A percentile compares a stretch with the other conserved stretches of the same genome.
Evolutionary conservation across 768 basidiomycete species (phyloP).

Genomic region (Mrakia frigida): DNA sequence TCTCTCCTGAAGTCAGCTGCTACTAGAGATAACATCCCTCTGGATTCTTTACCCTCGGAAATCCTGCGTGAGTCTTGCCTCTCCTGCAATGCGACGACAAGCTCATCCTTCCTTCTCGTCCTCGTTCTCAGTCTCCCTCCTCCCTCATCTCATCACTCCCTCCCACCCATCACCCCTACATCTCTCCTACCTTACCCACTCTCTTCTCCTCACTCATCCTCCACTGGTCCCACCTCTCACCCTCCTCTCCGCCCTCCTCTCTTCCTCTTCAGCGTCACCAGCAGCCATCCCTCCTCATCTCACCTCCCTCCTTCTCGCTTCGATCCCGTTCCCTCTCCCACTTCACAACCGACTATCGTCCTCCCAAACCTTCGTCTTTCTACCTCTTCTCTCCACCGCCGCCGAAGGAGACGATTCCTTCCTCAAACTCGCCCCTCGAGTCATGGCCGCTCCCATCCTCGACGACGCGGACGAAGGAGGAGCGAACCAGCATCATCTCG

Average conservation of each 20-base stretch:
- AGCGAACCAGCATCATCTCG: neutral
- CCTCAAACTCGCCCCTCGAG: neutral
- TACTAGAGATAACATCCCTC: neutral
- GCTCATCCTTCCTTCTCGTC: neutral
- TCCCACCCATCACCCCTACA: neutral
- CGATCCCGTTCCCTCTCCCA: neutral
- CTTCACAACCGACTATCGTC: neutral
- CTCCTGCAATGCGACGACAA: neutral
- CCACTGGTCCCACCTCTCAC: neutral
- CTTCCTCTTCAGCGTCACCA: neutral
- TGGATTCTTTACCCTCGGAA: neutral
- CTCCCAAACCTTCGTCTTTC: neutral
- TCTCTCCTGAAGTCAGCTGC: neutral
- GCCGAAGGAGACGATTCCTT: neutral
- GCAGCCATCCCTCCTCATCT: neutral
- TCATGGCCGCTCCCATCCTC: neutral
- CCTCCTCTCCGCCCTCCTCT: neutral
- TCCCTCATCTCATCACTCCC: neutral
- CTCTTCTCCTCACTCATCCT: neutral
- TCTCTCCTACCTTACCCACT: neutral
- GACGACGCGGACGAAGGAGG: constrained; percentile 1
- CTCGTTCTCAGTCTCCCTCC: constrained; percentile 4
- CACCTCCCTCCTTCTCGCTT: neutral
- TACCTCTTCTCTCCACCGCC: neutral
- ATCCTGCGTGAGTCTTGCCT: neutral